These are phyloP conservation scores for Aspergillus oerlinghausenensis DNA, from an alignment of 2,329 filamentous ascomycete genomes.

Conservation along the genomic window DNA sequence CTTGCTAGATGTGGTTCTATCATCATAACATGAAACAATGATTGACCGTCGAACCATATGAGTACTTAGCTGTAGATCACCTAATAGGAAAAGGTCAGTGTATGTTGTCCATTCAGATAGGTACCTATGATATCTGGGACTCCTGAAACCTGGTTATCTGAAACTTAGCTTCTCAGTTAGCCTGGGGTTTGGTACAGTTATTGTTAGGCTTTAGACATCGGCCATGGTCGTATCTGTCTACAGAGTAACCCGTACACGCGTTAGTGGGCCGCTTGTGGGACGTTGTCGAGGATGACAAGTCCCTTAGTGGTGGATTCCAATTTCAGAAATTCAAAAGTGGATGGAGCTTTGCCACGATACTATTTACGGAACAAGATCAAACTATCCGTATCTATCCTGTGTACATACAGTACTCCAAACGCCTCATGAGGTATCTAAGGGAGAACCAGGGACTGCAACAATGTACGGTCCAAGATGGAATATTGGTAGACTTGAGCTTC, in stretches of 20 bases:
- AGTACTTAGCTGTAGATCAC: not conserved
- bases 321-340: not conserved
- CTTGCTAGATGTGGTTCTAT: no score
- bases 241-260: constrained; percentile 22
- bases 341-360: constrained; percentile 5
- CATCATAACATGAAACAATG: no score
- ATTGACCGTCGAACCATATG: no score
- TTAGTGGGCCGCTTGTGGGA: constrained; percentile 23
- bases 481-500: not conserved
- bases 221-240: not conserved
- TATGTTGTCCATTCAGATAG: not conserved
- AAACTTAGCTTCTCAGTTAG: not conserved
- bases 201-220: not conserved
- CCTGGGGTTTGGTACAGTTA: not conserved
- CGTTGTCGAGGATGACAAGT: not conserved
- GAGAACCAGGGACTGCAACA: not conserved
- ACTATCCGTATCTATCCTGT: not conserved
- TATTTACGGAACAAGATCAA: constrained; percentile 8
- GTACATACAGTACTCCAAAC: no score
- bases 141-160: not conserved
- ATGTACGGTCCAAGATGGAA: not conserved
- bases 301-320: not conserved
- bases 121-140: not conserved
- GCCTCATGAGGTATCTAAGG: not conserved
- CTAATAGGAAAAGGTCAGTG: not conserved